Evolutionary conservation across 1,284 basidiomycete species (phyloP).

Genomic region (Marasmius fiardii): DNA sequence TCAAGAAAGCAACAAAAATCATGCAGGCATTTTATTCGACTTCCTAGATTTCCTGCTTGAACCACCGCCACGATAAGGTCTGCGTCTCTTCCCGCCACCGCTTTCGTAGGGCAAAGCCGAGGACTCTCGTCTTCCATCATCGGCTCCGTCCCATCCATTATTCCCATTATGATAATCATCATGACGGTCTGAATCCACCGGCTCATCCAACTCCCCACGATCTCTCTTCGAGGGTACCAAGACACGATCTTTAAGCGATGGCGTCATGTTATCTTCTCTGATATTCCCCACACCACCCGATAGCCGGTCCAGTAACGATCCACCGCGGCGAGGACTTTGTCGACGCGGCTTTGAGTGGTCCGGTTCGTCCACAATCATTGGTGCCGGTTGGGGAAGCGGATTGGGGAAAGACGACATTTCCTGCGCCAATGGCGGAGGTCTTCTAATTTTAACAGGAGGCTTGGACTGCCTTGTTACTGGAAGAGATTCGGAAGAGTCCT

Average conservation of each 20-base stretch:
- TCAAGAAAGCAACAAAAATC: background rate
- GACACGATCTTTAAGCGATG: background rate
- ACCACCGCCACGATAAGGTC: background rate
- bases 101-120: background rate
- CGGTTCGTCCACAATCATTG: background rate
- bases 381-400: background rate
- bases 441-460: conserved; percentile 1
- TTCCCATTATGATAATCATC: too few relatives aligned
- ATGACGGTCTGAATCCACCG: background rate
- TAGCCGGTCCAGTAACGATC: background rate
- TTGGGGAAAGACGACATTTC: background rate
- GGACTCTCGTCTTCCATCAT: background rate
- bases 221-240: conserved; percentile 1
- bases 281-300: background rate
- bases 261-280: background rate
- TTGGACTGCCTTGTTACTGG: background rate
- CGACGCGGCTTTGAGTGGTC: background rate
- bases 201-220: background rate
- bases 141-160: background rate
- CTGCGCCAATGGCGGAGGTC: background rate
- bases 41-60: background rate
- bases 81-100: background rate
- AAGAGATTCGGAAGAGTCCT: background rate
- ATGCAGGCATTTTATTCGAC: background rate
- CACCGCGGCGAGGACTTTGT: background rate